Conservation (phyloP, 129 eudicot species). For the Centella asiatica region DNA sequence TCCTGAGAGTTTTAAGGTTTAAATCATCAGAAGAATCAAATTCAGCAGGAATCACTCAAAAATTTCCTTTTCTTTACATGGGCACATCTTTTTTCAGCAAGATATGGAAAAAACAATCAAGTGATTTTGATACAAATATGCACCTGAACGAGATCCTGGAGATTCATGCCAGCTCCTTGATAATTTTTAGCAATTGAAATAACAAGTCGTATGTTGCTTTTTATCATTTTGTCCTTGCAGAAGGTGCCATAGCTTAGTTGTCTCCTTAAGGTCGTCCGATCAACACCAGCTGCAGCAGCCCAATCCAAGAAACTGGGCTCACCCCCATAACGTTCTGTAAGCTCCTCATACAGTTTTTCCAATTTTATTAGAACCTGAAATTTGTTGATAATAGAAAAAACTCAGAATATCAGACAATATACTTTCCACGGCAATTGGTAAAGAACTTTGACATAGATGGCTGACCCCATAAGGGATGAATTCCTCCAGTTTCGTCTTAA, state of each 20-base stretch:
- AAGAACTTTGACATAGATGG: neutral
- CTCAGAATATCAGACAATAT: neutral
- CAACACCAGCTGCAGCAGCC: slow-evolving; percentile 81
- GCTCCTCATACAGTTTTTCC: slow-evolving; percentile 53
- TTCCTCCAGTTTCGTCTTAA: neutral
- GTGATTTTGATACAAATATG: neutral
- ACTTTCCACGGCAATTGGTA: too few species aligned
- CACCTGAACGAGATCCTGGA: slow-evolving; percentile 97
- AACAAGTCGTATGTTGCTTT: slow-evolving; percentile 87
- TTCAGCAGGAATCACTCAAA: neutral
- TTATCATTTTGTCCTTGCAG: slow-evolving; percentile 90
- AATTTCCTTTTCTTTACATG: too few species aligned
- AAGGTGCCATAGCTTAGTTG: slow-evolving; percentile 65
- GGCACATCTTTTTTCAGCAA: too few species aligned
- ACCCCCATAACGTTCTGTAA: slow-evolving; percentile 47
- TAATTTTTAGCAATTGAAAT: slow-evolving; percentile 87
- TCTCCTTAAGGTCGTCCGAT: slow-evolving; percentile 55
- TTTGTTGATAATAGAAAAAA: neutral
- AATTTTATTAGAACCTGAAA: slow-evolving; percentile 69
- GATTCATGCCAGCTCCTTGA: slow-evolving; percentile 69
- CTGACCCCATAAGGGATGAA: neutral
- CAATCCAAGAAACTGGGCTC: slow-evolving; percentile 71
- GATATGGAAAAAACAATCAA: neutral
- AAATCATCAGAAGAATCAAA: neutral
- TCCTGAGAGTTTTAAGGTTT: slow-evolving; percentile 35